A percentile compares a stretch with the other conserved stretches of the same genome.
Conservation (phyloP, 2,329 filamentous ascomycete genomes). For the Clarireedia homoeocarpa region DNA sequence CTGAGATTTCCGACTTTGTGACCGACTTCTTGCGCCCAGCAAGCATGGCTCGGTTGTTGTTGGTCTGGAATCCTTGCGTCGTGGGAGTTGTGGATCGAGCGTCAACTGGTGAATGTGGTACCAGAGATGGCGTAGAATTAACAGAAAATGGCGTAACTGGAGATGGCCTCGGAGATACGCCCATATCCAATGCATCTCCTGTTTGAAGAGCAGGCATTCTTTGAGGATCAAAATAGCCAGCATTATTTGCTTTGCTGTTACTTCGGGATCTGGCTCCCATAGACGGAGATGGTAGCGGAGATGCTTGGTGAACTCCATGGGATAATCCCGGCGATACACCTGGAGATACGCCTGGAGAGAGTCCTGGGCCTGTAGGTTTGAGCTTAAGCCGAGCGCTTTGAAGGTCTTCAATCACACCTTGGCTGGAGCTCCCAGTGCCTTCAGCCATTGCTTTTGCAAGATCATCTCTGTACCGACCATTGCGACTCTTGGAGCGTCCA, state of each 20-base stretch:
- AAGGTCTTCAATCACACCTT: constrained; percentile 19
- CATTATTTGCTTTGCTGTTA: constrained; percentile 20
- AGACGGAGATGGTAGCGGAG: constrained; percentile 23
- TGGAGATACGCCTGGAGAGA: constrained; percentile 10
- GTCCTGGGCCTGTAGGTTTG: constrained; percentile 18
- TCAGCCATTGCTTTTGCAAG: constrained; percentile 23
- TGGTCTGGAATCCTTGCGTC: constrained; percentile 13
- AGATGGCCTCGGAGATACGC: constrained; percentile 24
- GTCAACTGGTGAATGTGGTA: constrained; percentile 17
- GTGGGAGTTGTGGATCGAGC: constrained; percentile 20
- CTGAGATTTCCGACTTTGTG: constrained; percentile 29
- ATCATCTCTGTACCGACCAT: constrained; percentile 26
- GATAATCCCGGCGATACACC: background rate
- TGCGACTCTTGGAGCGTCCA: constrained; percentile 26
- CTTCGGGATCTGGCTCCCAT: constrained; percentile 20
- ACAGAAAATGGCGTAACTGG: constrained; percentile 26
- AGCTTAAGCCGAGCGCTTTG: constrained; percentile 18
- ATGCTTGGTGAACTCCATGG: constrained; percentile 11
- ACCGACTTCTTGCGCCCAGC: constrained; percentile 25
- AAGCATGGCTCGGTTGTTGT: constrained; percentile 9
- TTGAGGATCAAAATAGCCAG: constrained; percentile 23
- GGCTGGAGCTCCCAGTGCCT: constrained; percentile 17
- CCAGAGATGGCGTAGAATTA: constrained; percentile 26
- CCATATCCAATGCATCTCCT: constrained; percentile 19
- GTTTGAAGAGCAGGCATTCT: constrained; percentile 19